A percentile compares a stretch with the other conserved stretches of the same genome.
phyloP scores from a whole-genome alignment of 2,329 filamentous ascomycete genomes.

The Arachnopeziza araneosa region DNA sequence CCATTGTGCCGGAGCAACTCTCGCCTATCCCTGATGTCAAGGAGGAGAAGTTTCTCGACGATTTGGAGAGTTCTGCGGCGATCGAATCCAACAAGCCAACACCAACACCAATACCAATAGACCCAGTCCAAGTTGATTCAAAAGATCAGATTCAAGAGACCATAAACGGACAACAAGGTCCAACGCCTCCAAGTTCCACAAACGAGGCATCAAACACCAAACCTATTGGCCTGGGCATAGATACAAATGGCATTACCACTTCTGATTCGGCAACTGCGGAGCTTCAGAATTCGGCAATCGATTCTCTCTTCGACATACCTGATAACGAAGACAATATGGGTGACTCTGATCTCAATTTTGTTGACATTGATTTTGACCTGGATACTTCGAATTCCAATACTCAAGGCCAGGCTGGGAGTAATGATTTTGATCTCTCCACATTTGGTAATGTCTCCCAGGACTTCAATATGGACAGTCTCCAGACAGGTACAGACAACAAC shows the following conservation, averaged over 20 bases:
- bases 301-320: conserved; percentile 26
- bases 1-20: neutral
- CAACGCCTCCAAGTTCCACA: conserved; percentile 20
- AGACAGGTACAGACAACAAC: conserved; percentile 14
- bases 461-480: conserved; percentile 34
- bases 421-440: conserved; percentile 27
- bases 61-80: neutral
- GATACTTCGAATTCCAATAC: conserved; percentile 15
- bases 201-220: conserved; percentile 13
- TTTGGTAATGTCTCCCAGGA: conserved; percentile 32
- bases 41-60: conserved; percentile 9
- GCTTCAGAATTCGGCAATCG: conserved; percentile 22
- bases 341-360: conserved; percentile 22
- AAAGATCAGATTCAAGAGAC: conserved; percentile 5
- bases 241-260: conserved; percentile 15
- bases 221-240: conserved; percentile 21
- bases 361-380: conserved; percentile 23
- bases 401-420: conserved; percentile 10
- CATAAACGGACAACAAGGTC: conserved; percentile 9
- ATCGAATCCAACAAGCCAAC: neutral
- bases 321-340: conserved; percentile 15
- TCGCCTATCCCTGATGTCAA: conserved; percentile 8
- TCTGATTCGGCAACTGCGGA: conserved; percentile 13
- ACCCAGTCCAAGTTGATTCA: conserved; percentile 8
- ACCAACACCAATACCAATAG: neutral